Evolutionary conservation across 345 rosid genomes (phyloP).

Genomic region (Gossypium australe): DNA sequence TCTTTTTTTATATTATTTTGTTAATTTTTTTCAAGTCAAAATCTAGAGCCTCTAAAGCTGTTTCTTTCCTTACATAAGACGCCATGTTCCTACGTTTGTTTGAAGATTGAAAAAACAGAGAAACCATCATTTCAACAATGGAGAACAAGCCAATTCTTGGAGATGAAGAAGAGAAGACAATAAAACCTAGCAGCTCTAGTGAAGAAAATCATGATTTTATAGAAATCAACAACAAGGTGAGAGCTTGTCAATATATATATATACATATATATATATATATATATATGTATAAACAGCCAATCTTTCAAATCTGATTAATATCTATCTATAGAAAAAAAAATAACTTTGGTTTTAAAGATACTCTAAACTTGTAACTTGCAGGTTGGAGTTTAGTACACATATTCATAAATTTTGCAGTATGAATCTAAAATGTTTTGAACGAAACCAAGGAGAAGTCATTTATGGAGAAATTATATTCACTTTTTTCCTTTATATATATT

Average conservation of each 20-base stretch:
- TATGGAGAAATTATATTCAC: background rate
- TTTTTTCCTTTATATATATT: background rate
- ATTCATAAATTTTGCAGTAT: background rate
- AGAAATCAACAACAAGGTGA: conserved; percentile 6
- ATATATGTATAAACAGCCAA: no score
- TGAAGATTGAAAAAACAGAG: background rate
- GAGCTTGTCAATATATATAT: background rate
- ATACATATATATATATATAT: no score
- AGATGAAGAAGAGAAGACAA: conserved; percentile 1
- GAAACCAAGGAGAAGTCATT: background rate
- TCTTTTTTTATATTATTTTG: background rate
- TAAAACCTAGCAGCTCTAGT: background rate
- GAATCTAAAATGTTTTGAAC: background rate
- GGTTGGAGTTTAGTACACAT: background rate
- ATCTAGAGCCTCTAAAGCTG: background rate
- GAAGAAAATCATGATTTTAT: conserved; percentile 1
- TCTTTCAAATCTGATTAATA: background rate
- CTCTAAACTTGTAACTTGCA: background rate
- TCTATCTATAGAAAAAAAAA: background rate
- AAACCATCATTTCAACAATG: background rate
- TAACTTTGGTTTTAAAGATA: background rate
- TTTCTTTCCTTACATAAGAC: background rate
- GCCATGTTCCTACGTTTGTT: background rate
- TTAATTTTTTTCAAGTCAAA: background rate
- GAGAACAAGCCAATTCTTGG: background rate